Evolutionary conservation across 345 rosid genomes (phyloP), one percentile per base, ranked within the genome.

Genomic region (Arabis alpina): DNA sequence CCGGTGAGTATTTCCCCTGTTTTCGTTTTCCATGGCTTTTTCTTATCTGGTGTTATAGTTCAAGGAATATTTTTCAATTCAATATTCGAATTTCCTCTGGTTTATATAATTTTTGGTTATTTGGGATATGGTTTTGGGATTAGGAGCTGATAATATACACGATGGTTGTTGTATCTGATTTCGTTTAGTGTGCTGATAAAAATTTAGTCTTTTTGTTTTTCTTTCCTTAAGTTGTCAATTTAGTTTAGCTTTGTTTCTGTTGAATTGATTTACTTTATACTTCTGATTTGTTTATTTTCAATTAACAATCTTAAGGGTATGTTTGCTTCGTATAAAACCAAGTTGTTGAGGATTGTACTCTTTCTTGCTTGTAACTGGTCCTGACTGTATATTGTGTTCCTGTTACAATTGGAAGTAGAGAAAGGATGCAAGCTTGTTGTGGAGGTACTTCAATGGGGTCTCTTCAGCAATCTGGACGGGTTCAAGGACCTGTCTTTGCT

Each of bases 361-460:
- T 4, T 44, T 13, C 8, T 27, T 43, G n/a, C 58, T 49, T 2
- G 12, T n/a, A 9, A 23, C 49, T 15, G 42, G 39, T 24, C 23
- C 15, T 28, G 10, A 61, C 37, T 71, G n/a, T 44, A 4, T 62
- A 10, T 52, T 51, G 68, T 43, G 8, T 19, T 27, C 24, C 34
- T 54, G 41, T 49, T 8, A 11, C 12, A 37, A 11, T 39, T 64
- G 19, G 44, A 30, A 36, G 48, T 34, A 64, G 34, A 25, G 34
- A 45, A 45, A 78, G 4, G 45, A 89, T 88, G 88, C 82, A 82
- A 61, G 79, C 87, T 68, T 86, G 76, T 74, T 57, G 78, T 55
- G 89, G 92, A 73, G 78, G 79, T 72, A 79, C 81, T 10, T 72
- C 74, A 25, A 84, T 73, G 80, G 87, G 78, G 72, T 88, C 91